These are phyloP conservation scores for Phialophora verrucosa DNA, from an alignment of 2,329 filamentous ascomycete genomes.

Conservation along the genomic window DNA sequence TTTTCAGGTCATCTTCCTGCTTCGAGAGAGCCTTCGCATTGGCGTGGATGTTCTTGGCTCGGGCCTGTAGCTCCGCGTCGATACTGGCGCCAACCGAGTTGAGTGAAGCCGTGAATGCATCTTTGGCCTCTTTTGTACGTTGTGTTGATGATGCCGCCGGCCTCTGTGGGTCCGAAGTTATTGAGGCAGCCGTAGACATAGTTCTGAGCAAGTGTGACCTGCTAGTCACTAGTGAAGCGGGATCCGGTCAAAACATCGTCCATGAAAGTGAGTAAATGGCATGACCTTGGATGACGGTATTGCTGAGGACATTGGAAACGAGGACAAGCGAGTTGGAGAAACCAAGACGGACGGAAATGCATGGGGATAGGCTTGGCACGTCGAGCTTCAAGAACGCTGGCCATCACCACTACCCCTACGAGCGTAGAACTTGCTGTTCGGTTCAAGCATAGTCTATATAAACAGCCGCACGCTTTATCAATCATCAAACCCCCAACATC, in stretches of 20 bases:
- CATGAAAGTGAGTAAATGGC: neutral
- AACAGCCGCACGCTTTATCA: neutral
- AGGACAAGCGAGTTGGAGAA: neutral
- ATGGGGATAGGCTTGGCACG: neutral
- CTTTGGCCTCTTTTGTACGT: conserved; percentile 50
- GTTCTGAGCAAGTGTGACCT: neutral
- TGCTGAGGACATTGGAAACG: neutral
- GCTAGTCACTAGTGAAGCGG: neutral
- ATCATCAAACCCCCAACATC: neutral
- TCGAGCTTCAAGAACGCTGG: neutral
- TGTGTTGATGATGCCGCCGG: conserved; percentile 39
- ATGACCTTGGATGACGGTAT: neutral
- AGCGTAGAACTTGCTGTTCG: neutral
- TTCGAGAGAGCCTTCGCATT: conserved; percentile 60
- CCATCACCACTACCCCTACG: neutral
- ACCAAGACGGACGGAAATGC: neutral
- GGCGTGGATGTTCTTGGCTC: conserved; percentile 61
- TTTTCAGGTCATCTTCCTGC: conserved; percentile 61
- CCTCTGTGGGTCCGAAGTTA: conserved; percentile 21
- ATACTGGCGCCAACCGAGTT: conserved; percentile 54
- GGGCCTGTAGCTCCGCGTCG: conserved; percentile 59
- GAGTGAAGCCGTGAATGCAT: conserved; percentile 53
- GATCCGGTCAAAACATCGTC: neutral
- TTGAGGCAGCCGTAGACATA: conserved; percentile 27
- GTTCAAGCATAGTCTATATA: neutral